Base-by-base conservation (phyloP, 345 rosid species). In the Citrus sp. region DNA sequence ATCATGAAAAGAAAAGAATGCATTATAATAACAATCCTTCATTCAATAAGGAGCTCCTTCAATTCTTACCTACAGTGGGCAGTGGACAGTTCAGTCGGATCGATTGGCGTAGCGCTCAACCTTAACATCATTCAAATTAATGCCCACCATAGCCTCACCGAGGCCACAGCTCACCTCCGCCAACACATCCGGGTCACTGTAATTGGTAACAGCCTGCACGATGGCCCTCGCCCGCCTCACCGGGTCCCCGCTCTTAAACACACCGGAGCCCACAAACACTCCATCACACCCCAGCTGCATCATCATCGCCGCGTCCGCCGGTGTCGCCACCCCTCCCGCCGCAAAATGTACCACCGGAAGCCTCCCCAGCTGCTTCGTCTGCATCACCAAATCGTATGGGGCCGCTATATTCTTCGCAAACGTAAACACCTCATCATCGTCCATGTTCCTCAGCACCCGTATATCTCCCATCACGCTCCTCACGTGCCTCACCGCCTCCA, bases 341-440 rank as follows among this genome's bases (percentile, higher is more conserved):
- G 87, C 85, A 32, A 85, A 85, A 12, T 82, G 87, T 69, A 85
- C 87, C 78, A 85, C 87, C 25, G 87, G 87, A 1, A 85, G 80
- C 85, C 85, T 74, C 82, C 87, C 87, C 61, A 85, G 78, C 85
- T 82, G 87, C 82, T 85, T 82, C n/a, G 87, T 85, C 85, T 82
- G 84, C 85, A 85, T 85, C 60, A 85, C 85, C 60, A 85, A 72
- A 72, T 85, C 87, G 72, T 77, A 85, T 1, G 87, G 85, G 2
- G 85, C 87, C 3, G 80, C 81, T 8, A 85, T 82, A 34, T 74
- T 77, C 78, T 82, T 85, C n/a, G 87, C 83, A 35, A 77, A 85
- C 0, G 84, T 62, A 70, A 85, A 85, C 14, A 85, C 87, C 82
- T 85, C 85, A 56, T 85, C 87, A 46, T 85, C 87, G 77, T 85